Conservation (phyloP, 2,329 filamentous ascomycete genomes). For the Hymenoscyphus scutula region DNA sequence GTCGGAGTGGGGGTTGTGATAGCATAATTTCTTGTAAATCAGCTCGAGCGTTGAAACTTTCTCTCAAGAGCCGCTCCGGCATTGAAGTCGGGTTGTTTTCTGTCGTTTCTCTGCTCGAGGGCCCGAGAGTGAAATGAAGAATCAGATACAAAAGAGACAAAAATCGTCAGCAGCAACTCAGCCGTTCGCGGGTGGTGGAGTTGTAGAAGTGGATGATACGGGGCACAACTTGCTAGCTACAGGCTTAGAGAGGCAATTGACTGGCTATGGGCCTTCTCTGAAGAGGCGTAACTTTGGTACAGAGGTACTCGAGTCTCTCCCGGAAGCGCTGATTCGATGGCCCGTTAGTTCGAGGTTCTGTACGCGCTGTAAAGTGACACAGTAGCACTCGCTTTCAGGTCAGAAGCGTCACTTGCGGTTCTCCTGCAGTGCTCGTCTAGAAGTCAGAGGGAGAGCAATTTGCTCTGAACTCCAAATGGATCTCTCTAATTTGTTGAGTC, state of each 20-base stretch:
- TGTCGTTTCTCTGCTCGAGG: no score
- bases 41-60: no score
- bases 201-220: no score
- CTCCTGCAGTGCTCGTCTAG: neutral
- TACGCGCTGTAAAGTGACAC: neutral
- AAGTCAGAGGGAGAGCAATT: neutral
- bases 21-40: no score
- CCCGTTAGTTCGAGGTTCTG: neutral
- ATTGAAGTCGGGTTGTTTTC: no score
- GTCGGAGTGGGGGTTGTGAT: no score
- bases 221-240: no score
- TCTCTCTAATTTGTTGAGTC: neutral
- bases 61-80: no score
- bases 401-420: neutral
- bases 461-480: neutral
- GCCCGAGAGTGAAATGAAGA: no score
- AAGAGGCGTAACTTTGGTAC: no score
- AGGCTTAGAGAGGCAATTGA: no score
- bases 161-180: neutral
- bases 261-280: no score
- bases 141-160: neutral
- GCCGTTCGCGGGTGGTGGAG: neutral
- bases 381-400: neutral
- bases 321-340: neutral
- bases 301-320: neutral